Percentiles rank a stretch among this genome's conserved stretches.
phyloP scores from a whole-genome alignment of 371 early-diverging fungal genomes.

The Phascolomyces articulosus region DNA sequence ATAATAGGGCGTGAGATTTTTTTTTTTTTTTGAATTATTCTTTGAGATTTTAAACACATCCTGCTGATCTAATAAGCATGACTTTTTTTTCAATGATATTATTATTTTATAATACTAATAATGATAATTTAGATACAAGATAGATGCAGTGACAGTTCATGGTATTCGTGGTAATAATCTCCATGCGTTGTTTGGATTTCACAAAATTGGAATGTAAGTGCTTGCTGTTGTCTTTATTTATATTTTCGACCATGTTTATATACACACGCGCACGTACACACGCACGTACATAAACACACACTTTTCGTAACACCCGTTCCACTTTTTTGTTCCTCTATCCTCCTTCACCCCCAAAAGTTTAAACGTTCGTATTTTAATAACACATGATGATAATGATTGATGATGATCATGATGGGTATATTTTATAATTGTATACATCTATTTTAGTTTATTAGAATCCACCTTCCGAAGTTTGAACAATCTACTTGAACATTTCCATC shows the following conservation, averaged over 20 bases:
- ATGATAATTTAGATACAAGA: constrained; percentile 64
- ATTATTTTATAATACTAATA: too few species aligned
- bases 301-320: too few species aligned
- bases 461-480: constrained; percentile 89
- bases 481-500: constrained; percentile 93
- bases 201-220: constrained; percentile 69
- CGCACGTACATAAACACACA: neutral
- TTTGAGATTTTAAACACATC: too few species aligned
- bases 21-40: too few species aligned
- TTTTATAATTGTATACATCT: neutral
- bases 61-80: neutral
- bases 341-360: too few species aligned
- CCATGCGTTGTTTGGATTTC: constrained; percentile 48
- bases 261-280: neutral
- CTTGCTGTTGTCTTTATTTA: neutral
- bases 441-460: constrained; percentile 84
- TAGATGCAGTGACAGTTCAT: constrained; percentile 83
- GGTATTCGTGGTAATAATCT: constrained; percentile 51
- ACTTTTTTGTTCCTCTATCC: too few species aligned
- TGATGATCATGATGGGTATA: neutral
- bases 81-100: too few species aligned
- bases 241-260: too few species aligned
- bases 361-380: too few species aligned
- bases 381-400: too few species aligned
- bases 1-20: neutral